These are phyloP conservation scores for Heteromeles arbutifolia DNA, from an alignment of 306 rosid species.

Conservation along the genomic window DNA sequence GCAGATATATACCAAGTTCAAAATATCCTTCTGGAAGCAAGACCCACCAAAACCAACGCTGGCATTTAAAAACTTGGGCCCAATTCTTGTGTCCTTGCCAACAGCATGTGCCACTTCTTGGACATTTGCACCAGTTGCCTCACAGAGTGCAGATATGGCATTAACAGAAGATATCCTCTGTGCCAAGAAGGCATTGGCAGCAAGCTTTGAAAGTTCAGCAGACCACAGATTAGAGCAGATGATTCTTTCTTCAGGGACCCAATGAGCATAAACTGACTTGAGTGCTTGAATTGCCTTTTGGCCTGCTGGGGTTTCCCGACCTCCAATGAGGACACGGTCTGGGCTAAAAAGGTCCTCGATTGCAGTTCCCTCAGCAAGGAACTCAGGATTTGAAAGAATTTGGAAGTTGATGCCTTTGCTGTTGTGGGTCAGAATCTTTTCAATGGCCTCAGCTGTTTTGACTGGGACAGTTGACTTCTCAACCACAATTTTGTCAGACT, in stretches of 20 bases:
- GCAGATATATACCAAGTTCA: slow-evolving; percentile 84
- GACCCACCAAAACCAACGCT: slow-evolving; percentile 96
- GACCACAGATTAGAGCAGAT: slow-evolving; percentile 90
- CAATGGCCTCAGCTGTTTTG: slow-evolving; percentile 93
- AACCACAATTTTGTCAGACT: slow-evolving; percentile 79
- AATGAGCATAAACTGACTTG: slow-evolving; percentile 73
- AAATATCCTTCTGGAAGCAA: slow-evolving; percentile 88
- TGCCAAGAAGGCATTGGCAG: slow-evolving; percentile 90
- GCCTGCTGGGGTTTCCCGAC: slow-evolving; percentile 93
- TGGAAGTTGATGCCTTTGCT: slow-evolving; percentile 83
- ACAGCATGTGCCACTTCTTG: slow-evolving; percentile 71
- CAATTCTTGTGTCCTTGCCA: slow-evolving; percentile 81
- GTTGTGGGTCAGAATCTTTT: slow-evolving; percentile 78
- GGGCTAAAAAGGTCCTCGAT: slow-evolving; percentile 59
- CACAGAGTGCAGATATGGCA: slow-evolving; percentile 88
- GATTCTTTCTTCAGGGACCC: slow-evolving; percentile 69
- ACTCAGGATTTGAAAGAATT: slow-evolving; percentile 86
- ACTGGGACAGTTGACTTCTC: slow-evolving; percentile 93
- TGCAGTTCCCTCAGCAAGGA: slow-evolving; percentile 95
- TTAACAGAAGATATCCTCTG: slow-evolving; percentile 93
- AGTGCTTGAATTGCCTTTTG: slow-evolving; percentile 57
- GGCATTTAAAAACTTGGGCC: slow-evolving; percentile 80
- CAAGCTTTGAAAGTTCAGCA: slow-evolving; percentile 93
- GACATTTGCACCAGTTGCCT: slow-evolving; percentile 93
- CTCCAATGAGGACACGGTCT: slow-evolving; percentile 82